Conservation (phyloP, 768 basidiomycete genomes). For the Collybia sp. region DNA sequence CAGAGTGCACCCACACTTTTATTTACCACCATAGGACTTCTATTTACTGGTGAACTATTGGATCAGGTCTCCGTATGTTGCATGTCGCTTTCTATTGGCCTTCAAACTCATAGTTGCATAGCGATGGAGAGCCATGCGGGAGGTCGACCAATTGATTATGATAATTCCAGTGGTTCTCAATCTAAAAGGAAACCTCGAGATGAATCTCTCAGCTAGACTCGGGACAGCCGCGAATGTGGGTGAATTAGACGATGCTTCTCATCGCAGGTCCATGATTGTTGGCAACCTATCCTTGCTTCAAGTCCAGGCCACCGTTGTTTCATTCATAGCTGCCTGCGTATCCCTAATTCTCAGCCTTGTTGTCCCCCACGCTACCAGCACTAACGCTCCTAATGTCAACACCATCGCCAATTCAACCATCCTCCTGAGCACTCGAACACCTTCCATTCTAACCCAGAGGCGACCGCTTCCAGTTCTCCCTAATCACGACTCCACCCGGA, state of each 20-base stretch:
- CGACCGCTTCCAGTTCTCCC: slow-evolving; percentile 1
- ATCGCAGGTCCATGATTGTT: slow-evolving; percentile 60
- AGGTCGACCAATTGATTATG: slow-evolving; percentile 94
- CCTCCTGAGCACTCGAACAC: too few relatives aligned
- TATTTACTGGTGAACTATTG: slow-evolving; percentile 89
- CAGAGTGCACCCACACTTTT: slow-evolving; percentile 88
- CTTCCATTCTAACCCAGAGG: too few relatives aligned
- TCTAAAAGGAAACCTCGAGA: slow-evolving; percentile 97
- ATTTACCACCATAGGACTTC: slow-evolving; percentile 74
- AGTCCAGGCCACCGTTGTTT: slow-evolving; percentile 89
- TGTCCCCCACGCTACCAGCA: slow-evolving; percentile 35
- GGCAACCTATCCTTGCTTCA: slow-evolving; percentile 88
- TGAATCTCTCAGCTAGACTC: slow-evolving; percentile 96
- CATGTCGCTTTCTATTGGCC: not conserved
- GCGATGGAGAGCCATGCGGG: slow-evolving; percentile 86
- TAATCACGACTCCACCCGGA: slow-evolving; percentile 16
- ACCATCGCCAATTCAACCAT: too few relatives aligned
- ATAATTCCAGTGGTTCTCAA: slow-evolving; percentile 93
- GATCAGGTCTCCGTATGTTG: slow-evolving; percentile 78
- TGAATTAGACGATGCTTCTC: slow-evolving; percentile 70
- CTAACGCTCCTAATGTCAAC: slow-evolving; percentile 5
- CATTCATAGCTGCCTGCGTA: slow-evolving; percentile 78
- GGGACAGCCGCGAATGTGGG: slow-evolving; percentile 94
- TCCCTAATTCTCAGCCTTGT: slow-evolving; percentile 68
- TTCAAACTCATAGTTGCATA: slow-evolving; percentile 18